phyloP scores from a whole-genome alignment of 768 basidiomycete genomes.

The Antrodiella citrinella region DNA sequence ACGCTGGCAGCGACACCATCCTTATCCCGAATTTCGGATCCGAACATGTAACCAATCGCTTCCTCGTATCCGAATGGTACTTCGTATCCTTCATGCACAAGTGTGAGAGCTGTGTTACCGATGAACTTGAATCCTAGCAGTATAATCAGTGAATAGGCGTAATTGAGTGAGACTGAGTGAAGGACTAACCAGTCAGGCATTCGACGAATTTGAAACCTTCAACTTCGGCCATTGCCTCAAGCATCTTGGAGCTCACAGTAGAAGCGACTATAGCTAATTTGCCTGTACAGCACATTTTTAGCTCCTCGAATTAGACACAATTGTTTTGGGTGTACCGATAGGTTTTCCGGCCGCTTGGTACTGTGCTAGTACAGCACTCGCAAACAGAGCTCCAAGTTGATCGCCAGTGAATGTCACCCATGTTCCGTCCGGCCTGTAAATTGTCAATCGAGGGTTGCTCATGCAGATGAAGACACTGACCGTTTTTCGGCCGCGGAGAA shows the following conservation, averaged over 20 bases:
- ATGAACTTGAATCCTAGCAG: constrained; percentile 80
- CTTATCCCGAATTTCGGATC: constrained; percentile 72
- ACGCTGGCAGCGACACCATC: constrained; percentile 83
- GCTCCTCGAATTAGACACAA: background rate
- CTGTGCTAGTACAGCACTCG: constrained; percentile 33
- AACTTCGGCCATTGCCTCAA: constrained; percentile 60
- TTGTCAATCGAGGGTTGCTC: background rate
- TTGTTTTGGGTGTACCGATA: constrained; percentile 33
- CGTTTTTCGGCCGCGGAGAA: constrained; percentile 70
- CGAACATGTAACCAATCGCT: constrained; percentile 90
- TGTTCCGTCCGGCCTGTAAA: constrained; percentile 34
- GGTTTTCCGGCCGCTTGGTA: constrained; percentile 41
- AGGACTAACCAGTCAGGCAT: constrained; percentile 66
- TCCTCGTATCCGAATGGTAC: constrained; percentile 82
- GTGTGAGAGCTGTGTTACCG: constrained; percentile 68
- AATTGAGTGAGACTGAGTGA: background rate
- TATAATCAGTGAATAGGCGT: constrained; percentile 11
- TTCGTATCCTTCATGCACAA: constrained; percentile 58
- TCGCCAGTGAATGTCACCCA: constrained; percentile 81
- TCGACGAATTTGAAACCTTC: constrained; percentile 84
- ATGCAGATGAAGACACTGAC: constrained; percentile 16
- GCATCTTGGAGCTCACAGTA: constrained; percentile 87
- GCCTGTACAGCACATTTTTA: constrained; percentile 21
- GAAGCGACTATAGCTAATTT: constrained; percentile 83
- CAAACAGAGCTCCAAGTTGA: constrained; percentile 63